These are phyloP conservation scores for Strigomonas culicis DNA, from an alignment of 208 protist genomes.

Conservation along the genomic window DNA sequence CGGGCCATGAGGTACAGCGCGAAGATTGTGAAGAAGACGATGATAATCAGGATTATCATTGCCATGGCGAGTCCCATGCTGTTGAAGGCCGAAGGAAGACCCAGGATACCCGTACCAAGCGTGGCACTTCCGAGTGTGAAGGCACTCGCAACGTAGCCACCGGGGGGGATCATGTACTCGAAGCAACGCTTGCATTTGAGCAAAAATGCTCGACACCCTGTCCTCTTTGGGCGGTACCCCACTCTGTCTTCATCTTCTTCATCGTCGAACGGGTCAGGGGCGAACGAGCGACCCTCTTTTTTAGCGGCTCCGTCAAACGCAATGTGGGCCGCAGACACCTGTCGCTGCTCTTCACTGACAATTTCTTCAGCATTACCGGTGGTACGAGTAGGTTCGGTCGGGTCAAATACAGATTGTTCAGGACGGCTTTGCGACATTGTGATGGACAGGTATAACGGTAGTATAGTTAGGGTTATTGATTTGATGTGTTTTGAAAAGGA, in stretches of 20 bases:
- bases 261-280: too few species aligned
- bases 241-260: slow-evolving; percentile 2
- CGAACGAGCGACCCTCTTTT: background rate
- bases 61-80: slow-evolving; percentile 44
- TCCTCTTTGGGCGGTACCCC: too few species aligned
- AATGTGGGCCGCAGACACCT: too few species aligned
- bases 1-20: slow-evolving; percentile 52
- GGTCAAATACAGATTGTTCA: background rate
- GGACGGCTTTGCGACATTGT: too few species aligned
- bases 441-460: too few species aligned
- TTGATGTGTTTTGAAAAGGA: background rate
- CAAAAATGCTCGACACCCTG: background rate
- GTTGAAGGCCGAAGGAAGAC: slow-evolving; percentile 53
- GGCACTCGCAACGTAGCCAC: slow-evolving; percentile 43
- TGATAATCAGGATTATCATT: slow-evolving; percentile 36
- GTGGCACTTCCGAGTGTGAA: slow-evolving; percentile 58
- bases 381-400: background rate
- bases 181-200: slow-evolving; percentile 5
- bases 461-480: too few species aligned
- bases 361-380: background rate
- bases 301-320: too few species aligned
- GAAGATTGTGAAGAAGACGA: slow-evolving; percentile 46
- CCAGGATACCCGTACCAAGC: slow-evolving; percentile 64
- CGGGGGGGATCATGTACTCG: slow-evolving; percentile 22
- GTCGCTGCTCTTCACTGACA: too few species aligned